A percentile compares a stretch with the other conserved stretches of the same genome.
These are phyloP conservation scores for Claviceps quebecensis DNA, from an alignment of 2,329 filamentous ascomycete species.

Conservation along the genomic window DNA sequence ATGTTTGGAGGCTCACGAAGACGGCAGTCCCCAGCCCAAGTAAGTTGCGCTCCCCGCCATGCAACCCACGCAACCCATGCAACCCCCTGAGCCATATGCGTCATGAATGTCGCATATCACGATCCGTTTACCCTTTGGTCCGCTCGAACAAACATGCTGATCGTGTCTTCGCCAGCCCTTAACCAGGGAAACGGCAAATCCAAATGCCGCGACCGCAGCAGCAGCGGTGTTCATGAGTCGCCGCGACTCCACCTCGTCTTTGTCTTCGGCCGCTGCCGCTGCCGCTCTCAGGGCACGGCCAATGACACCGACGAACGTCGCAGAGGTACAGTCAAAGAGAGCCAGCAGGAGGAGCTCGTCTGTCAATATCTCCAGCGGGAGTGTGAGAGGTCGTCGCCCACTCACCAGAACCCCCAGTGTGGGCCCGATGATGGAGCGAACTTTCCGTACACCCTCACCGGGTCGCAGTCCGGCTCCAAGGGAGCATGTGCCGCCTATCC, in stretches of 20 bases:
- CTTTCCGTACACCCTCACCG: conserved; percentile 66
- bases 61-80: not conserved
- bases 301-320: conserved; percentile 64
- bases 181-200: conserved; percentile 48
- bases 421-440: conserved; percentile 76
- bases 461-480: conserved; percentile 28
- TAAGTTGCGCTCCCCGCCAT: conserved; percentile 18
- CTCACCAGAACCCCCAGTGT: conserved; percentile 55
- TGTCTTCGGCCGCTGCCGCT: conserved; percentile 77
- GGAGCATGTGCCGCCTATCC: conserved; percentile 54
- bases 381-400: conserved; percentile 23
- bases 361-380: conserved; percentile 49
- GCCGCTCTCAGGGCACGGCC: conserved; percentile 69
- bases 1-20: conserved; percentile 40
- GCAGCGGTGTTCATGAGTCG: conserved; percentile 61
- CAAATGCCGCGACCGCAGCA: conserved; percentile 67
- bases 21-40: conserved; percentile 33
- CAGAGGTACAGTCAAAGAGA: conserved; percentile 77
- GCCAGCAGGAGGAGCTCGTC: conserved; percentile 61
- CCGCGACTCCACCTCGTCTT: conserved; percentile 47
- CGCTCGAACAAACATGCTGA: not conserved
- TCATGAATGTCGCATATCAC: not conserved
- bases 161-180: conserved; percentile 34
- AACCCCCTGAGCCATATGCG: not conserved
- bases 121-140: no score